Conservation (phyloP, 1,284 basidiomycete species). For the Wallemia ichthyophaga region DNA sequence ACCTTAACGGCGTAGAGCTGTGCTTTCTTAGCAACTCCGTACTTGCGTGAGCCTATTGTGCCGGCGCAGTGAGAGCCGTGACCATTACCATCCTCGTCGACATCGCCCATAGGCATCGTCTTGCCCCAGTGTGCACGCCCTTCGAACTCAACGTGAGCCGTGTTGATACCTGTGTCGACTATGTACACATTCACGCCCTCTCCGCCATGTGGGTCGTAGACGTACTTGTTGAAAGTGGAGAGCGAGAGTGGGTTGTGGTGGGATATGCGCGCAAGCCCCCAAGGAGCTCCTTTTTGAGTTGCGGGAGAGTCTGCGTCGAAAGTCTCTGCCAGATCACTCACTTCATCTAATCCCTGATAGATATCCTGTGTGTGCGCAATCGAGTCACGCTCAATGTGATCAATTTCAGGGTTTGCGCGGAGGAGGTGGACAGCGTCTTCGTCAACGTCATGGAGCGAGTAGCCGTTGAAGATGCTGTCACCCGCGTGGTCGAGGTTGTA, state of each 20-base stretch:
- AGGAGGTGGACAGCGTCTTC: slow-evolving; percentile 42
- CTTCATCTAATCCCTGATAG: slow-evolving; percentile 7
- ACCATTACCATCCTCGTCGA: slow-evolving; percentile 36
- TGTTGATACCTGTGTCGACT: slow-evolving; percentile 46
- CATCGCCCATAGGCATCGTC: slow-evolving; percentile 46
- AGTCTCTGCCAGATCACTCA: slow-evolving; percentile 8
- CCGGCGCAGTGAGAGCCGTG: slow-evolving; percentile 54
- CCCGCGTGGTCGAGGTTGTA: slow-evolving; percentile 23
- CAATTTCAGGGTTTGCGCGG: slow-evolving; percentile 63
- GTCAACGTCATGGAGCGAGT: slow-evolving; percentile 50
- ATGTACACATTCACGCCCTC: slow-evolving; percentile 65
- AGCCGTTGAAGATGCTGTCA: slow-evolving; percentile 27
- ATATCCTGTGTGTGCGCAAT: slow-evolving; percentile 39
- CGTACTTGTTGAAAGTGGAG: slow-evolving; percentile 61
- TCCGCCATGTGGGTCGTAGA: slow-evolving; percentile 42
- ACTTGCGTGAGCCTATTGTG: slow-evolving; percentile 43
- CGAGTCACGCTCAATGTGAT: slow-evolving; percentile 76
- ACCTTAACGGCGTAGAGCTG: slow-evolving; percentile 91
- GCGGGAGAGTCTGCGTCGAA: slow-evolving; percentile 12
- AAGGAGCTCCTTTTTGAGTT: slow-evolving; percentile 53
- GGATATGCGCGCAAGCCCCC: slow-evolving; percentile 88
- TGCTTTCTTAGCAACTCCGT: slow-evolving; percentile 84
- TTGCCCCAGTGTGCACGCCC: slow-evolving; percentile 56
- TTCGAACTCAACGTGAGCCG: slow-evolving; percentile 58
- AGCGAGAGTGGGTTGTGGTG: slow-evolving; percentile 53